Percentiles rank a stretch among this genome's conserved stretches.
Evolutionary conservation across 805 yeast genomes (phyloP).

Genomic region (Saturnispora ahearnii): DNA sequence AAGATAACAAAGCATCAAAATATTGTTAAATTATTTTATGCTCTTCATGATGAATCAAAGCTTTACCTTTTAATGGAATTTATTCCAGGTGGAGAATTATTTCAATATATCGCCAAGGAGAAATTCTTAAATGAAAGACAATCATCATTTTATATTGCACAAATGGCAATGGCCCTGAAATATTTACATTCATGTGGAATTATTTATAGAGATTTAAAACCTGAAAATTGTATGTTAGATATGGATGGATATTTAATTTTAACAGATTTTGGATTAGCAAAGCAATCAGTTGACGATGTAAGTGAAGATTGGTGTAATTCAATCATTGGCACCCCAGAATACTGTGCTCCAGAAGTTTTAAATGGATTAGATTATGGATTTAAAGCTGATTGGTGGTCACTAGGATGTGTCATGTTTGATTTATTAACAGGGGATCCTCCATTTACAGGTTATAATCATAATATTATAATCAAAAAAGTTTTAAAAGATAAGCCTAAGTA

Average conservation of each 20-base stretch:
- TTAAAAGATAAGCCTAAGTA: conserved; percentile 51
- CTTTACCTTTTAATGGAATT: conserved; percentile 70
- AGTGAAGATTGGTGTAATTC: conserved; percentile 39
- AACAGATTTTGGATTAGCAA: conserved; percentile 79
- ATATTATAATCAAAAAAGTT: conserved; percentile 63
- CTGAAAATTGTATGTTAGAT: conserved; percentile 78
- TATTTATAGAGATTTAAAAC: conserved; percentile 80
- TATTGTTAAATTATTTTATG: conserved; percentile 74
- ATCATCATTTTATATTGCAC: conserved; percentile 70
- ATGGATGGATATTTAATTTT: conserved; percentile 65
- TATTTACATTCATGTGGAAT: conserved; percentile 73
- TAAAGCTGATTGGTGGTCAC: conserved; percentile 83
- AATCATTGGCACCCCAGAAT: conserved; percentile 69
- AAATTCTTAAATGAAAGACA: conserved; percentile 45
- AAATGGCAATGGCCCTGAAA: conserved; percentile 64
- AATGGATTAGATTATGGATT: conserved; percentile 68
- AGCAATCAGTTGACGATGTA: conserved; percentile 28
- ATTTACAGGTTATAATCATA: conserved; percentile 71
- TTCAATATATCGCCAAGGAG: conserved; percentile 43
- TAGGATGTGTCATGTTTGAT: conserved; percentile 73
- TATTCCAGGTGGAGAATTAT: conserved; percentile 87
- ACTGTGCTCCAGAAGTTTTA: conserved; percentile 82
- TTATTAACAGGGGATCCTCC: conserved; percentile 81
- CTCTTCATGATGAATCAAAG: conserved; percentile 69
- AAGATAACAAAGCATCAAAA: conserved; percentile 64